Base-by-base conservation (phyloP, 2,329 filamentous ascomycete species). In the Penicillium fuscoglaucum region DNA sequence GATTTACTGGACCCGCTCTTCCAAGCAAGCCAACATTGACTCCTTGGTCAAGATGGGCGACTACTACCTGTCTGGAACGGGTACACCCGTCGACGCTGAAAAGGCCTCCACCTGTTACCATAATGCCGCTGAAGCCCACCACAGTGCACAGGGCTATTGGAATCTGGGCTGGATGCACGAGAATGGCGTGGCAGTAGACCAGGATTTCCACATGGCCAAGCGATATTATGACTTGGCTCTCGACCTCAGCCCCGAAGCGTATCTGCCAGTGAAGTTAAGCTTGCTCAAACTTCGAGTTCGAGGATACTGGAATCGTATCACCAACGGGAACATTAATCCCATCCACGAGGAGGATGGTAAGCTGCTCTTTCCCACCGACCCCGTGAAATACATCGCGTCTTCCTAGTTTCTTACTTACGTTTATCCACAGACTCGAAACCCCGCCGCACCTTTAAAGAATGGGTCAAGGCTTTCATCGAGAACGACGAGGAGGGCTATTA, bases 91-190 rank as follows among this genome's bases (percentile, higher is more conserved):
- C 0, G 90, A 96, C 64, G 79, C 90, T 19, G 88, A 93, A 67
- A 96, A 96, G 74, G 96, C 96, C 6, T 92, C 93, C 0, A 87
- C 90, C 45, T 99, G 95, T 78, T 99, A 99, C 69, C 89, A 90
- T 53, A 90, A 91, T 4, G 95, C 95, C 1, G 93, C 93, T 0
- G 95, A 99, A 71, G 92, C 90, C 59, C 87, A 93, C 66, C 89
- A 92, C 70, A 96, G 91, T 67, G 95, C 93, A 2, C 96, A 99
- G 76, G 95, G 96, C 15, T 86, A 97, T 57, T 99, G 92, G 85
- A 98, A 99, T 69, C 81, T 99, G 15, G 96, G 95, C 6, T 99
- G 95, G 95, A 98, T 99, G 93, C 92, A 99, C 70, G 95, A 99
- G 76, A 97, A 98, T 70, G 95, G 95, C 8, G 83, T 98, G 50